phyloP scores from a whole-genome alignment of 1,139 yeast genomes.

The Candida sp. region DNA sequence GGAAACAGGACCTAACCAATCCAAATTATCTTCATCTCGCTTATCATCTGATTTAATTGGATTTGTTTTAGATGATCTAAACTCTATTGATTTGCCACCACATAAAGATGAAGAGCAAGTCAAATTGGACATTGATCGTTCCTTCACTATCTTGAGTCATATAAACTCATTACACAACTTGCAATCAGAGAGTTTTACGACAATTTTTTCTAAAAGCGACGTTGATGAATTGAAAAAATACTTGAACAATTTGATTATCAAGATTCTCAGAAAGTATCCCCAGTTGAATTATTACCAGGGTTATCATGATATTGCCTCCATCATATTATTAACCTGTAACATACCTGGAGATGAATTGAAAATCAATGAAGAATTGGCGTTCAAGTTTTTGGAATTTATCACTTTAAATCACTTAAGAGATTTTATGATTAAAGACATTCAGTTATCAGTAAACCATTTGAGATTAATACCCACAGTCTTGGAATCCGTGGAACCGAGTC shows the following conservation, averaged over 20 bases:
- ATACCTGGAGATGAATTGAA: conserved; percentile 8
- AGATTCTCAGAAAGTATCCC: conserved; percentile 60
- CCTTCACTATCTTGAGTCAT: conserved; percentile 49
- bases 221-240: conserved; percentile 32
- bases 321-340: conserved; percentile 56
- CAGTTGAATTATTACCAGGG: conserved; percentile 83
- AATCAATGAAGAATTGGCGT: conserved; percentile 37
- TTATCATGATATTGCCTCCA: conserved; percentile 80
- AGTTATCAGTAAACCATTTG: conserved; percentile 64
- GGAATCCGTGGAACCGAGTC: conserved; percentile 42
- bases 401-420: conserved; percentile 72
- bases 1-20: background rate
- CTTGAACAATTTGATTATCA: conserved; percentile 47
- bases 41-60: conserved; percentile 6
- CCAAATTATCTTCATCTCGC: background rate
- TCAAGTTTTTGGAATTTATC: conserved; percentile 51
- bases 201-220: conserved; percentile 31
- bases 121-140: conserved; percentile 67
- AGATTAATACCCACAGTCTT: conserved; percentile 62
- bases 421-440: conserved; percentile 73
- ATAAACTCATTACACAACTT: conserved; percentile 18
- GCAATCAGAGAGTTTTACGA: conserved; percentile 27
- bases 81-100: conserved; percentile 29
- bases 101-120: conserved; percentile 83
- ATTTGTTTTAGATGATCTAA: conserved; percentile 18